Evolutionary conservation across 352 stramenopile species (phyloP).

Genomic region (Phytopythium vexans): DNA sequence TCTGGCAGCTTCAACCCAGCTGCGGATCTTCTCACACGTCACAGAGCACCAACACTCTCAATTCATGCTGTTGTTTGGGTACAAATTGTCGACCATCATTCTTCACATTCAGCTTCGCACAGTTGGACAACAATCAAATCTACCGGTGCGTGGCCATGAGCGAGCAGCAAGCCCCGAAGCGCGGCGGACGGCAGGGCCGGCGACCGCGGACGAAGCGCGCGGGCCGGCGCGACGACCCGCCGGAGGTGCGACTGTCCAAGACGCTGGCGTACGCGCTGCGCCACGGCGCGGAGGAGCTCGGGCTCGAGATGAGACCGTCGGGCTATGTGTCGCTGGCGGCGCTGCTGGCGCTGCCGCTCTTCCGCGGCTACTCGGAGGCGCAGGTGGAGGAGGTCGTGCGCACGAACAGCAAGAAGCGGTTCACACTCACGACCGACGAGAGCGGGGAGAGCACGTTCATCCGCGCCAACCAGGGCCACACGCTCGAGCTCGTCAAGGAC

Average conservation of each 20-base stretch:
- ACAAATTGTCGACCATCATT: too few relatives aligned
- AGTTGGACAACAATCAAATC: too few relatives aligned
- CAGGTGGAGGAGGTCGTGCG: constrained; percentile 68
- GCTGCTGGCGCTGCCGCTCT: constrained; percentile 52
- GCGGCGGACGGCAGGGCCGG: too few relatives aligned
- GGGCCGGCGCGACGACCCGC: constrained; percentile 33
- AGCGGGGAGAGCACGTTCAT: constrained; percentile 44
- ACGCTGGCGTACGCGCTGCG: constrained; percentile 71
- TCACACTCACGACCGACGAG: constrained; percentile 58
- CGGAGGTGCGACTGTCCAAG: constrained; percentile 74
- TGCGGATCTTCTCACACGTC: too few relatives aligned
- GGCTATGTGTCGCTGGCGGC: constrained; percentile 59
- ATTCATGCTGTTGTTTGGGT: too few relatives aligned
- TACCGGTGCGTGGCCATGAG: too few relatives aligned
- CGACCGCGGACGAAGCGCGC: constrained; percentile 17
- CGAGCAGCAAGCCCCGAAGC: too few relatives aligned
- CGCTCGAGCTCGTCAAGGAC: constrained; percentile 59
- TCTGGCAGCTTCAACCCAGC: too few relatives aligned
- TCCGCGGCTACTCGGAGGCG: constrained; percentile 40
- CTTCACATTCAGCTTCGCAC: too few relatives aligned
- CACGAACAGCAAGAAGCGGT: constrained; percentile 73
- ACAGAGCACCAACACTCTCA: too few relatives aligned
- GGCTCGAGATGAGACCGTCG: constrained; percentile 62
- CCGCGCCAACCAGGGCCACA: constrained; percentile 82
- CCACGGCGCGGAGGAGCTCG: constrained; percentile 66